A percentile compares a stretch with the other conserved stretches of the same genome.
phyloP scores from a whole-genome alignment of 805 yeast genomes.

The Metschnikowia amazonensis region DNA sequence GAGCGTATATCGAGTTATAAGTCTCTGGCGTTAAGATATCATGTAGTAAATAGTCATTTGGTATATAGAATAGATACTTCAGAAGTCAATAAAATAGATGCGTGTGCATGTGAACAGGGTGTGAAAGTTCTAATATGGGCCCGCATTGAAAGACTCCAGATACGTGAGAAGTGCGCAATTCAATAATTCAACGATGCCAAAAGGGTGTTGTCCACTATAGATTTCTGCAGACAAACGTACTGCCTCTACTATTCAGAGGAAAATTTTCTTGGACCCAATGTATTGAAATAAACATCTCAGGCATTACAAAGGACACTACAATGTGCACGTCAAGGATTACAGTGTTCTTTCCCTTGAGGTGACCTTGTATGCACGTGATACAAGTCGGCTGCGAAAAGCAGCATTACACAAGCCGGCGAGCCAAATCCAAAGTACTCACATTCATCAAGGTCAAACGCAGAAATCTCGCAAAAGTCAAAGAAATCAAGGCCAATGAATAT shows the following conservation, averaged over 20 bases:
- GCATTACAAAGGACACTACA: background rate
- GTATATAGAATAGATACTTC: conserved; percentile 1
- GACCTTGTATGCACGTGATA: background rate
- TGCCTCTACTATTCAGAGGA: too few relatives aligned
- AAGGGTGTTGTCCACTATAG: too few relatives aligned
- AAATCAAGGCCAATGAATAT: background rate
- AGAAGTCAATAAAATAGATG: background rate
- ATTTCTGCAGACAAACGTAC: too few relatives aligned
- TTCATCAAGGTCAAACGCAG: background rate
- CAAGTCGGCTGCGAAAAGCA: conserved; percentile 5
- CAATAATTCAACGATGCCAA: background rate
- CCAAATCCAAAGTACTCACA: background rate
- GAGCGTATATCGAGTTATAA: conserved; percentile 62
- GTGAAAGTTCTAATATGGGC: background rate
- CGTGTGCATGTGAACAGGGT: background rate
- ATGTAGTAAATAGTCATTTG: conserved; percentile 1
- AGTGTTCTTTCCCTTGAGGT: background rate
- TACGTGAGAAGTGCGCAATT: background rate
- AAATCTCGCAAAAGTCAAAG: background rate
- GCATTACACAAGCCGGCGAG: conserved; percentile 6
- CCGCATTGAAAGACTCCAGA: background rate
- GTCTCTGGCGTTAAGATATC: background rate
- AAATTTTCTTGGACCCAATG: too few relatives aligned
- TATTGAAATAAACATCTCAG: background rate
- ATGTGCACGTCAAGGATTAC: background rate